Conservation (phyloP, 345 rosid species). For the Salix dunnii region DNA sequence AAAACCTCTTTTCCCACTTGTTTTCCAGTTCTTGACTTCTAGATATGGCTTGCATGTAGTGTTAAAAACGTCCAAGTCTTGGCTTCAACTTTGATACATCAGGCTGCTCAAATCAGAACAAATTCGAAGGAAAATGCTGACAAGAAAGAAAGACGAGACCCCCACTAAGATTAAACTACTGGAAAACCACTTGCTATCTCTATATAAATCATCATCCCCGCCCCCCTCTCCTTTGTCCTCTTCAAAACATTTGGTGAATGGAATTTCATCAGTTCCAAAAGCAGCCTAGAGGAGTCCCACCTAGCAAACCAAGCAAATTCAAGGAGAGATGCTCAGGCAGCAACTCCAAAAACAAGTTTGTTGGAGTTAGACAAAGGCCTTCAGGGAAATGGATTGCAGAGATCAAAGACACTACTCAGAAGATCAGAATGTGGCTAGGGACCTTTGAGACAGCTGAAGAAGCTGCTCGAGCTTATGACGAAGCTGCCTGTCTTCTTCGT, state of each 20-base stretch:
- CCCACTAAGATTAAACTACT: constrained; percentile 41
- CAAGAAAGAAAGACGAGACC: constrained; percentile 41
- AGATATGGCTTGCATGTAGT: constrained; percentile 26
- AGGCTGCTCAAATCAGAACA: constrained; percentile 17
- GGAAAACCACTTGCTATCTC: constrained; percentile 8
- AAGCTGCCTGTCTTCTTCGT: constrained; percentile 81
- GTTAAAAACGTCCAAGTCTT: background rate
- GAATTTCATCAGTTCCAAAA: constrained; percentile 23
- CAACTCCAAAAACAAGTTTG: constrained; percentile 45
- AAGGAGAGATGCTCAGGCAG: constrained; percentile 21
- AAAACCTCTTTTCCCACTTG: background rate
- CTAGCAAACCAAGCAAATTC: constrained; percentile 16
- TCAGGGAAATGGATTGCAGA: constrained; percentile 95
- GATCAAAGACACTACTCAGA: constrained; percentile 82
- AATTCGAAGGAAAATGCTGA: constrained; percentile 25
- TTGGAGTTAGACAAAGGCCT: constrained; percentile 88
- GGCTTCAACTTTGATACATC: constrained; percentile 17
- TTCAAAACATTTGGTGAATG: constrained; percentile 22
- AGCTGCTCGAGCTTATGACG: constrained; percentile 88
- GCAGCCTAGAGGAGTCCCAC: constrained; percentile 21
- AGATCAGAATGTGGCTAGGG: constrained; percentile 93
- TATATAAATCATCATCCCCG: constrained; percentile 20
- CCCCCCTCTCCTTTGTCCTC: background rate
- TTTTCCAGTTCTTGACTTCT: background rate
- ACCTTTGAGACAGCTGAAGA: constrained; percentile 77